A percentile compares a stretch with the other conserved stretches of the same genome.
These are phyloP conservation scores for Singerocomus rubriflavus DNA, from an alignment of 1,284 basidiomycete species.

Conservation along the genomic window DNA sequence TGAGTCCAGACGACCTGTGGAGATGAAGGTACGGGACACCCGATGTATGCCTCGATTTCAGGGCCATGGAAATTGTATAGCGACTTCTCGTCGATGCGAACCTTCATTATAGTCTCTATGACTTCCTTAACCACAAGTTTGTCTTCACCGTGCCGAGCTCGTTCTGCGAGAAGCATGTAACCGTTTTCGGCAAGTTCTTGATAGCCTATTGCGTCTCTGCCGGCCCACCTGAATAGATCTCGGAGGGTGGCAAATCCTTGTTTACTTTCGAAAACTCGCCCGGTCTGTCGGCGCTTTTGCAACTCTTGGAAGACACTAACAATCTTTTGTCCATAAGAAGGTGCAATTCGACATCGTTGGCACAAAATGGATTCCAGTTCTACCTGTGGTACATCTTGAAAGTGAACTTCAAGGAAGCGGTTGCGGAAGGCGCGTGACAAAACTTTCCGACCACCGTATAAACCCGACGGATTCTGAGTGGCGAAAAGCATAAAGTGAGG, in stretches of 20 bases:
- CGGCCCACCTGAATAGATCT: slow-evolving; percentile 97
- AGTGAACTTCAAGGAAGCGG: slow-evolving; percentile 98
- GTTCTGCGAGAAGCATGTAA: slow-evolving; percentile 96
- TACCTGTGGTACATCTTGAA: slow-evolving; percentile 92
- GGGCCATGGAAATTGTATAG: slow-evolving; percentile 67
- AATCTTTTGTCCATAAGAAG: slow-evolving; percentile 89
- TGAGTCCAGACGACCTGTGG: slow-evolving; percentile 82
- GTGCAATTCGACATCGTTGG: slow-evolving; percentile 86
- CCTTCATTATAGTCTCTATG: slow-evolving; percentile 88
- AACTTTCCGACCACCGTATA: slow-evolving; percentile 97
- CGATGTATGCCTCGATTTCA: slow-evolving; percentile 50
- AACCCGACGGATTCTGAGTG: slow-evolving; percentile 95
- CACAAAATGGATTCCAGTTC: slow-evolving; percentile 94
- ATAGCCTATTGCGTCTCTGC: slow-evolving; percentile 83
- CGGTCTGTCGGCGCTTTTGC: slow-evolving; percentile 86
- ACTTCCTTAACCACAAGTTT: slow-evolving; percentile 89
- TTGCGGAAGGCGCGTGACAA: slow-evolving; percentile 96
- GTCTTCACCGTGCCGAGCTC: slow-evolving; percentile 83
- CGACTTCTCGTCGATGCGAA: slow-evolving; percentile 70
- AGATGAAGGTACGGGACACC: slow-evolving; percentile 50
- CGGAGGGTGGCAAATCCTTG: slow-evolving; percentile 96
- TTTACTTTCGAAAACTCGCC: slow-evolving; percentile 96
- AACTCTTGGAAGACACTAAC: slow-evolving; percentile 93
- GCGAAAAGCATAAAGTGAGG: slow-evolving; percentile 98
- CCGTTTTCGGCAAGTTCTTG: slow-evolving; percentile 95